phyloP scores from a whole-genome alignment of 306 rosid genomes.

The Vigna unguiculata region DNA sequence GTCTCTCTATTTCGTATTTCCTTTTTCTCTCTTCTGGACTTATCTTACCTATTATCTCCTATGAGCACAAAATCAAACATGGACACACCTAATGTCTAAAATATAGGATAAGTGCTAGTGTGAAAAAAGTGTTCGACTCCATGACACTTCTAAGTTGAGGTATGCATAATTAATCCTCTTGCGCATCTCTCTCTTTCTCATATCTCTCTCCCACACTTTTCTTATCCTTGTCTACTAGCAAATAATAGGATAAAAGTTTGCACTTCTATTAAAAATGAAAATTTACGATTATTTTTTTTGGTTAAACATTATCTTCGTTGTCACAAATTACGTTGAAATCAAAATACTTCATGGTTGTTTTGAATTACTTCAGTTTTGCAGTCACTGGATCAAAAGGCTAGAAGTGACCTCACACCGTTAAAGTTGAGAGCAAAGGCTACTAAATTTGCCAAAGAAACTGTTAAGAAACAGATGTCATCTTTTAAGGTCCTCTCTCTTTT shows the following conservation, averaged over 20 bases:
- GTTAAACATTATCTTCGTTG: background rate
- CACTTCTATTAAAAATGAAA: background rate
- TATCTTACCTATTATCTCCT: too few relatives aligned
- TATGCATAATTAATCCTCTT: too few relatives aligned
- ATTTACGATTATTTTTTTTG: background rate
- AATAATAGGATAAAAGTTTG: background rate
- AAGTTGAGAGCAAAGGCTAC: constrained; percentile 96
- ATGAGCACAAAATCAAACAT: too few relatives aligned
- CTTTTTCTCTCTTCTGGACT: too few relatives aligned
- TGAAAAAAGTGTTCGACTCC: background rate
- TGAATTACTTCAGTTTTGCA: constrained; percentile 86
- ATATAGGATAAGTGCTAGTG: background rate
- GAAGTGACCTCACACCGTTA: constrained; percentile 82
- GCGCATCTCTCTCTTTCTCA: too few relatives aligned
- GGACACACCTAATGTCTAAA: too few relatives aligned
- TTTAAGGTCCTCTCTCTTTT: constrained; percentile 69
- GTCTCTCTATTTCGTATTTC: too few relatives aligned
- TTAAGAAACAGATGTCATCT: constrained; percentile 88
- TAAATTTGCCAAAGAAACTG: constrained; percentile 93
- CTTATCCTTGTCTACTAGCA: too few relatives aligned
- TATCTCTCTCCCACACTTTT: too few relatives aligned
- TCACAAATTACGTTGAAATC: background rate
- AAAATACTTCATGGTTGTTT: constrained; percentile 41
- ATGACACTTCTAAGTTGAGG: background rate
- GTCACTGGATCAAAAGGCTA: constrained; percentile 86